A percentile compares a stretch with the other conserved stretches of the same genome.
Evolutionary conservation across 2,329 filamentous ascomycete genomes (phyloP).

Genomic region (Bipolaris oryzae): DNA sequence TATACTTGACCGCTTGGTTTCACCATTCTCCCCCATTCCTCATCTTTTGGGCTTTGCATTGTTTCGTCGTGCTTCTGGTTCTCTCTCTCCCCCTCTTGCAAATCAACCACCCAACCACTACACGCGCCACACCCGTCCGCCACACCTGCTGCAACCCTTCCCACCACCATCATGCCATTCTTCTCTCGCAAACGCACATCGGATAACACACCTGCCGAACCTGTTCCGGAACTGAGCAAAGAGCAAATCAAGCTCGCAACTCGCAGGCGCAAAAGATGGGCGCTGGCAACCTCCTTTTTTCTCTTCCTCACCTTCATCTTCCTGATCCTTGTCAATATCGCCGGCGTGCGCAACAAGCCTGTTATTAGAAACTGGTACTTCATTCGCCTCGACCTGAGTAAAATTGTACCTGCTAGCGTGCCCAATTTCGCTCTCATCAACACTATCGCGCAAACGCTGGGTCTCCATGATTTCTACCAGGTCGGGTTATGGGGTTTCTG

Average conservation of each 20-base stretch:
- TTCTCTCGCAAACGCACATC: slow-evolving; percentile 32
- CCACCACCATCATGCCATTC: slow-evolving; percentile 22
- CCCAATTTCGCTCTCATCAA: slow-evolving; percentile 80
- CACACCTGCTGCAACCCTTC: not conserved
- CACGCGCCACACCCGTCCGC: not conserved
- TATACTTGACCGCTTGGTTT: slow-evolving; percentile 6
- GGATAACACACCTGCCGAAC: slow-evolving; percentile 20
- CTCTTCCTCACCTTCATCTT: slow-evolving; percentile 80
- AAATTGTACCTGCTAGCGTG: slow-evolving; percentile 76
- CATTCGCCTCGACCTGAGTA: slow-evolving; percentile 79
- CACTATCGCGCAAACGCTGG: slow-evolving; percentile 82
- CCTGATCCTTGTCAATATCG: slow-evolving; percentile 79
- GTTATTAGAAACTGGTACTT: slow-evolving; percentile 78
- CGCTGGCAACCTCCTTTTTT: slow-evolving; percentile 68
- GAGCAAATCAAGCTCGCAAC: slow-evolving; percentile 49
- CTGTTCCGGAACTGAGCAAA: slow-evolving; percentile 41
- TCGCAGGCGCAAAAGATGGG: slow-evolving; percentile 63
- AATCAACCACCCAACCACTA: not conserved
- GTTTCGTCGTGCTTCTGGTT: not conserved
- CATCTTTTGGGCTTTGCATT: not conserved
- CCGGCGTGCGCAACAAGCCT: slow-evolving; percentile 68
- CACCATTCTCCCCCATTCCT: slow-evolving; percentile 1
- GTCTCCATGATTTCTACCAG: slow-evolving; percentile 92
- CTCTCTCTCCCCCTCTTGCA: not conserved
- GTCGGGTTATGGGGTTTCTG: slow-evolving; percentile 93